Conservation (phyloP, 2,329 filamentous ascomycete genomes). For the Leptoxyphium fumago region DNA sequence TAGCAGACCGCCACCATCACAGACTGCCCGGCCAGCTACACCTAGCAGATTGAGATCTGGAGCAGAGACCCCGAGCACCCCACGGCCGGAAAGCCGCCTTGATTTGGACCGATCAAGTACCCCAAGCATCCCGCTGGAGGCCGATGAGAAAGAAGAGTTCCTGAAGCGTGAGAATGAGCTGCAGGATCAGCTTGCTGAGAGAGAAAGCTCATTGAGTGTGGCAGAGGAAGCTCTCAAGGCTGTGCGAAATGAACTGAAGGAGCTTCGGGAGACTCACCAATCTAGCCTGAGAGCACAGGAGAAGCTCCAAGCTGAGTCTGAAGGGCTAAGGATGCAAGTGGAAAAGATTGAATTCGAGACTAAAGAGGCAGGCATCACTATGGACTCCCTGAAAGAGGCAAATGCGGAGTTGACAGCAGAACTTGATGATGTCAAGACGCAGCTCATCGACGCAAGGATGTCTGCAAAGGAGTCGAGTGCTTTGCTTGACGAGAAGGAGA, state of each 20-base stretch:
- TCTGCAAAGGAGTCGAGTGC: slow-evolving; percentile 85
- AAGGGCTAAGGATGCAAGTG: slow-evolving; percentile 90
- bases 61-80: slow-evolving; percentile 33
- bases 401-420: slow-evolving; percentile 85
- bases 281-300: slow-evolving; percentile 85
- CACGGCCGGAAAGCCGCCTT: slow-evolving; percentile 47
- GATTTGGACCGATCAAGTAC: slow-evolving; percentile 70
- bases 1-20: slow-evolving; percentile 29
- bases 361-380: slow-evolving; percentile 92
- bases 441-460: slow-evolving; percentile 91
- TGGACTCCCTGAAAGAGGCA: slow-evolving; percentile 93
- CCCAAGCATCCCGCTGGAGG: slow-evolving; percentile 76
- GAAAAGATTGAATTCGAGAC: slow-evolving; percentile 91
- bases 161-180: slow-evolving; percentile 88
- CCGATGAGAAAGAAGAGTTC: slow-evolving; percentile 95
- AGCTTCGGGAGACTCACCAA: slow-evolving; percentile 72
- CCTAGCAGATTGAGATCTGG: slow-evolving; percentile 38
- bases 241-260: slow-evolving; percentile 70
- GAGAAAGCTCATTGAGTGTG: slow-evolving; percentile 64
- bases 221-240: slow-evolving; percentile 70
- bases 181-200: slow-evolving; percentile 90
- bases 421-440: slow-evolving; percentile 89
- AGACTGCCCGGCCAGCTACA: slow-evolving; percentile 38
- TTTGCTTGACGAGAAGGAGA: slow-evolving; percentile 90
- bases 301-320: slow-evolving; percentile 67